Conservation (phyloP, 805 yeast species). For the Spathaspora sp. region DNA sequence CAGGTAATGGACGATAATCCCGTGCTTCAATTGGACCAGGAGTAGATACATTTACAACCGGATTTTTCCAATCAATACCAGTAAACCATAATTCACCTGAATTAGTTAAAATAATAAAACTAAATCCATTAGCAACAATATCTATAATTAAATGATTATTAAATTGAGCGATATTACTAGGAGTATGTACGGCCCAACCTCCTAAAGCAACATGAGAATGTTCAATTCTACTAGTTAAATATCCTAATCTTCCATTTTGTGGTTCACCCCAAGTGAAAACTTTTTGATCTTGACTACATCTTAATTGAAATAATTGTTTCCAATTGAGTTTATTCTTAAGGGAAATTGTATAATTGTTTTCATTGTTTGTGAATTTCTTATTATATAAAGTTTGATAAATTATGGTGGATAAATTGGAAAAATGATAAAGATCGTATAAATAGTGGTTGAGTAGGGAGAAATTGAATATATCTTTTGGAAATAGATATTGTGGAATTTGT, state of each 20-base stretch:
- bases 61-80: constrained; percentile 32
- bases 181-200: constrained; percentile 29
- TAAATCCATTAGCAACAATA: constrained; percentile 62
- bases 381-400: constrained; percentile 26
- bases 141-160: constrained; percentile 36
- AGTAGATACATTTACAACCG: constrained; percentile 8
- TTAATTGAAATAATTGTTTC: constrained; percentile 43
- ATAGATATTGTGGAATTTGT: constrained; percentile 28
- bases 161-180: constrained; percentile 35
- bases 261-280: constrained; percentile 52
- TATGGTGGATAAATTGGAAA: constrained; percentile 28
- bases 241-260: constrained; percentile 46
- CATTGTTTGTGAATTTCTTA: constrained; percentile 42
- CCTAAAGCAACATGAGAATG: constrained; percentile 14
- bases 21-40: constrained; percentile 24
- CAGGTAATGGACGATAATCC: constrained; percentile 17
- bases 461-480: constrained; percentile 36
- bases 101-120: constrained; percentile 54
- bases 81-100: constrained; percentile 55
- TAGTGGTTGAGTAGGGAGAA: constrained; percentile 36
- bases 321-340: constrained; percentile 39
- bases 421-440: constrained; percentile 27
- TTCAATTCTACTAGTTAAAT: constrained; percentile 23
- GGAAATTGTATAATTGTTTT: constrained; percentile 37
- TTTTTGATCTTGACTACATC: constrained; percentile 31